Evolutionary conservation across 2,329 filamentous ascomycete genomes (phyloP), one percentile per base, ranked within the genome.

Genomic region (Plenodomus biglobosus): DNA sequence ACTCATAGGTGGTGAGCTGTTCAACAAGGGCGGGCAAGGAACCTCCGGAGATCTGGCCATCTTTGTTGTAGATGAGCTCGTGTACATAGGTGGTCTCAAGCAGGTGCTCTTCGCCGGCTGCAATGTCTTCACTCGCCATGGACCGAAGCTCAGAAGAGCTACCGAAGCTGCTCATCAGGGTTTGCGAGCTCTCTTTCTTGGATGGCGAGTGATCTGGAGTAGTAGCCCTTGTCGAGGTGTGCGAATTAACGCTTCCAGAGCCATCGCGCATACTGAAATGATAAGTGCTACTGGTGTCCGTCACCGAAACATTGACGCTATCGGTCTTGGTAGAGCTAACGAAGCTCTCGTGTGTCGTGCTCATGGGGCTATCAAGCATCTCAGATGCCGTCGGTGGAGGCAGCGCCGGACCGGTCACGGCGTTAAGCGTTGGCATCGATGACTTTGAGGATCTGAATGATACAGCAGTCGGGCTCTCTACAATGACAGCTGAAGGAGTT

Each of bases 21-120:
- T 99, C 94, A n/a, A 99, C 87, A 21, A 99, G 77, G 2, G 94
- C 94, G 4, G 88, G 85, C 11, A 99, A 80, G 2, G 91, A 95
- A 13, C 94, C 94, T 39, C 94, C 94, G 36, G 89, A 89, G n/a
- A 99, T 86, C 53, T 95, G 88, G 1, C 92, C 92, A 59, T 97
- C 92, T 70, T 95, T 95, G 75, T 95, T 96, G 70, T 89, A 87
- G 64, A 96, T 85, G 40, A 99, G 80, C 68, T 99, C 92, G 64
- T 96, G 89, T 0, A 90, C 90, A 64, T 84, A 96, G 0, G 92
- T 96, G 73, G 88, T 95, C 68, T 92, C 89, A n/a, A 96, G 77
- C n/a, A 96, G 77, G 62, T 86, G 87, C 3, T 83, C 86, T 68
- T 96, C 92, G 1, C 86, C 84, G 40, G 95, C 91, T 30, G 90